A percentile compares a stretch with the other conserved stretches of the same genome.
These are phyloP conservation scores for Taxawa tesnikishii DNA, from an alignment of 2,329 filamentous ascomycete genomes.

Conservation along the genomic window DNA sequence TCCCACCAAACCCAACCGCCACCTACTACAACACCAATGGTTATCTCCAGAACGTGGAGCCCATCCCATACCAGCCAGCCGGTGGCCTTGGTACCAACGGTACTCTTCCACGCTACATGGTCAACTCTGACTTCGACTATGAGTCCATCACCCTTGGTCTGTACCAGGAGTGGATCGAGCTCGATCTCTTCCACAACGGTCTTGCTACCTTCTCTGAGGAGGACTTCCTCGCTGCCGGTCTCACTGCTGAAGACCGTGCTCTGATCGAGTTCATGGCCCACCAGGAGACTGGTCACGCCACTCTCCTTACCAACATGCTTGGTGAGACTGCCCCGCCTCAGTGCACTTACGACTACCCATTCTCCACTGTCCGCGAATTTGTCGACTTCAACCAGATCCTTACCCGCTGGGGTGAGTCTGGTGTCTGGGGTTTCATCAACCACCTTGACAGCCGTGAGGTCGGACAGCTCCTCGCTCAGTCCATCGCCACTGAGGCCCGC, in stretches of 20 bases:
- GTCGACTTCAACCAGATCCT: conserved; percentile 77
- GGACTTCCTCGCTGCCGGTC: conserved; percentile 57
- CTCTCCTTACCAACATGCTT: conserved; percentile 65
- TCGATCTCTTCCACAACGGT: conserved; percentile 71
- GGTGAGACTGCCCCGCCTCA: conserved; percentile 57
- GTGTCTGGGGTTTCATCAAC: conserved; percentile 68
- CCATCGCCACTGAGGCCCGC: conserved; percentile 65
- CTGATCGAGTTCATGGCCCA: conserved; percentile 66
- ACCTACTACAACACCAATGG: conserved; percentile 64
- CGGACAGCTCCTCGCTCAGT: conserved; percentile 60
- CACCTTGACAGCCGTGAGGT: conserved; percentile 68
- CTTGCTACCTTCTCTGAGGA: conserved; percentile 54
- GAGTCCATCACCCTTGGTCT: conserved; percentile 62
- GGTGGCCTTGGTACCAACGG: conserved; percentile 68
- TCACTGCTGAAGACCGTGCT: conserved; percentile 56
- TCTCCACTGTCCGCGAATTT: conserved; percentile 60
- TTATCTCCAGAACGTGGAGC: conserved; percentile 51
- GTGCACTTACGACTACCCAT: conserved; percentile 75
- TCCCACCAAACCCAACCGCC: conserved; percentile 47
- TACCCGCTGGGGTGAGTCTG: conserved; percentile 69
- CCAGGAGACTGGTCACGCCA: conserved; percentile 68
- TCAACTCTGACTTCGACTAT: conserved; percentile 73
- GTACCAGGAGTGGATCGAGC: conserved; percentile 76
- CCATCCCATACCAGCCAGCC: conserved; percentile 58
- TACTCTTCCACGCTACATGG: conserved; percentile 61